A percentile compares a stretch with the other conserved stretches of the same genome.
Conservation (phyloP, 441 rosid genomes). For the Croton setiger region DNA sequence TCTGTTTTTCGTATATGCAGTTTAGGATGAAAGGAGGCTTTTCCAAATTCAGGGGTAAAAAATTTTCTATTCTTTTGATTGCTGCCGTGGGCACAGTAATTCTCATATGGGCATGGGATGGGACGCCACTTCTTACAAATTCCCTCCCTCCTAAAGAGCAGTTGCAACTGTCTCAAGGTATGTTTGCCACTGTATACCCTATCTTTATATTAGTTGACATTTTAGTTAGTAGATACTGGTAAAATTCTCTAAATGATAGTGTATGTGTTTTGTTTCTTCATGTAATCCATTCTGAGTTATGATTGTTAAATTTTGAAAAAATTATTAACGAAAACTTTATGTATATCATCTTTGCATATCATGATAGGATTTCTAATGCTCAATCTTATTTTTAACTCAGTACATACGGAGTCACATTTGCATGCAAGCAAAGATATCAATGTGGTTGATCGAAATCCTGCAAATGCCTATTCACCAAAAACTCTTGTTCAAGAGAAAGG, state of each 20-base stretch:
- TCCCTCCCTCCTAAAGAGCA: constrained; percentile 48
- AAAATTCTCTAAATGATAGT: background rate
- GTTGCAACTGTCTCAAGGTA: constrained; percentile 60
- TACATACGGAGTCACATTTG: constrained; percentile 16
- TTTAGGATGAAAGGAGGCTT: constrained; percentile 68
- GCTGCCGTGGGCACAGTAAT: constrained; percentile 54
- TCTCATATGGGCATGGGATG: constrained; percentile 71
- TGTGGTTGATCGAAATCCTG: background rate
- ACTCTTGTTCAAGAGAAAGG: constrained; percentile 30
- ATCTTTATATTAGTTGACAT: too few species aligned
- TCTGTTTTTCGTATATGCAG: background rate
- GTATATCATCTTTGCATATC: background rate
- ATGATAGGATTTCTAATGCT: constrained; percentile 17
- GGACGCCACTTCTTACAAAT: constrained; percentile 45
- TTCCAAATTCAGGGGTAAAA: constrained; percentile 48
- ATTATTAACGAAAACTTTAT: background rate
- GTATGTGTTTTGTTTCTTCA: background rate
- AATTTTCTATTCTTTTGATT: constrained; percentile 55
- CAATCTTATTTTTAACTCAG: constrained; percentile 12
- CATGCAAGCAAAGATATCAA: constrained; percentile 12
- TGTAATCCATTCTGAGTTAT: background rate
- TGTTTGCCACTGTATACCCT: background rate
- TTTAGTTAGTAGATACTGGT: too few species aligned
- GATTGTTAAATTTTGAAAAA: background rate
- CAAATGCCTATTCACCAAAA: background rate